A percentile compares a stretch with the other conserved stretches of the same genome.
Conservation (phyloP, 805 yeast species). For the Brettanomyces custersianus region DNA sequence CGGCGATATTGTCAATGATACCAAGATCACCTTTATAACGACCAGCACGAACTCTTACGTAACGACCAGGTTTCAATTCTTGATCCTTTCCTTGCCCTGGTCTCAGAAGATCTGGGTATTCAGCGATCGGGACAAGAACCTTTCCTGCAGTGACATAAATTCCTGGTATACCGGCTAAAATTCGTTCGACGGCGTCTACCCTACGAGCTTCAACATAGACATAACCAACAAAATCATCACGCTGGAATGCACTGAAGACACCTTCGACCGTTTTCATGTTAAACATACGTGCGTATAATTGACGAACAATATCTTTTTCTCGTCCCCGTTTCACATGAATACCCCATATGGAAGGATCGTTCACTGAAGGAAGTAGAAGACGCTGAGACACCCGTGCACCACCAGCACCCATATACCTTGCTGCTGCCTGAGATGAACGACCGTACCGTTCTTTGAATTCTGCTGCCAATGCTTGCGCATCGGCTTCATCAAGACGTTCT, state of each 20-base stretch:
- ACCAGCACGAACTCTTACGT: slow-evolving; percentile 86
- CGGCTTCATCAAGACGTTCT: slow-evolving; percentile 84
- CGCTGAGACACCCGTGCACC: slow-evolving; percentile 89
- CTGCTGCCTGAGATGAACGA: slow-evolving; percentile 66
- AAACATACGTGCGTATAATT: slow-evolving; percentile 73
- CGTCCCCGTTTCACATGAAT: slow-evolving; percentile 87
- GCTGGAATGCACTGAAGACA: slow-evolving; percentile 82
- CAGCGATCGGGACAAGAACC: slow-evolving; percentile 88
- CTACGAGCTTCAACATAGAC: slow-evolving; percentile 91
- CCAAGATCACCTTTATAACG: slow-evolving; percentile 90
- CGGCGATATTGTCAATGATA: slow-evolving; percentile 84
- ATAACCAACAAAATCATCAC: slow-evolving; percentile 89
- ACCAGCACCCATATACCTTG: slow-evolving; percentile 66
- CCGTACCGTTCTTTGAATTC: slow-evolving; percentile 90
- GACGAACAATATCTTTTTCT: slow-evolving; percentile 84
- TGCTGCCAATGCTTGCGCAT: slow-evolving; percentile 89
- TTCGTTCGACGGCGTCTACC: slow-evolving; percentile 84
- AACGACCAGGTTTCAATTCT: slow-evolving; percentile 83
- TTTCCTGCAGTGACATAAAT: slow-evolving; percentile 53
- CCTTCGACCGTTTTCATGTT: slow-evolving; percentile 75
- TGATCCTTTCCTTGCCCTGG: slow-evolving; percentile 85
- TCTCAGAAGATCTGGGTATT: slow-evolving; percentile 85
- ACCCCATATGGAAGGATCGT: slow-evolving; percentile 95
- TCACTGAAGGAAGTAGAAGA: slow-evolving; percentile 86
- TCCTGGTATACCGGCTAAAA: slow-evolving; percentile 83